Percentiles rank a stretch among this genome's conserved stretches.
Evolutionary conservation across 306 rosid species (phyloP).

Genomic region (Gynostemma pentaphyllum): DNA sequence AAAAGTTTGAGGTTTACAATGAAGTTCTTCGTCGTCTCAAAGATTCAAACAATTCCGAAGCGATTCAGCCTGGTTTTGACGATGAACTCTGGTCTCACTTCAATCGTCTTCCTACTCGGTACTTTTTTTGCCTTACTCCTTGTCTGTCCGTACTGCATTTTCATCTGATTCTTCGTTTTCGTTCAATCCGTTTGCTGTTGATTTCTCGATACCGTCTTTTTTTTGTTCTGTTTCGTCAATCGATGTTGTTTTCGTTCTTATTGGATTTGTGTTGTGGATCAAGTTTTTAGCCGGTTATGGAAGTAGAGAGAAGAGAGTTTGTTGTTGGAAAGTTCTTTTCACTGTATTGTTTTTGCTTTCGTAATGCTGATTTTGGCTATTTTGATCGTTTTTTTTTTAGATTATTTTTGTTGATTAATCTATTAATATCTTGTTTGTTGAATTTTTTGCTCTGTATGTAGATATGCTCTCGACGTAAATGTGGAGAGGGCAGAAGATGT

Average conservation of each 20-base stretch:
- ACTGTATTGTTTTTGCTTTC: background rate
- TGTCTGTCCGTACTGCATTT: background rate
- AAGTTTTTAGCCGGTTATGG: slow-evolving; percentile 1
- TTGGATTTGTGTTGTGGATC: slow-evolving; percentile 1
- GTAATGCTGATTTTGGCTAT: background rate
- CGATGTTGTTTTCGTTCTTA: background rate
- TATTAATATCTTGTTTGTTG: slow-evolving; percentile 7
- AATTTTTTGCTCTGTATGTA: slow-evolving; percentile 35
- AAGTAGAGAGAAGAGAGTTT: background rate
- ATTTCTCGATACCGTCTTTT: background rate
- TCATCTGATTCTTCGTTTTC: background rate
- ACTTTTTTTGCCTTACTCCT: slow-evolving; percentile 12
- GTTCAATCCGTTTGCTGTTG: background rate
- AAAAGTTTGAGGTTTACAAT: slow-evolving; percentile 66
- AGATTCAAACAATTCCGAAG: slow-evolving; percentile 50
- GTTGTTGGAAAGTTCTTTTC: background rate
- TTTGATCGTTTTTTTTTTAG: background rate
- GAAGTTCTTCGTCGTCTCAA: slow-evolving; percentile 88
- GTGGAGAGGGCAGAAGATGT: slow-evolving; percentile 96
- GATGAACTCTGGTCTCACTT: slow-evolving; percentile 91
- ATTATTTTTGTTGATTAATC: slow-evolving; percentile 1
- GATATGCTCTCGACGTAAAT: slow-evolving; percentile 93
- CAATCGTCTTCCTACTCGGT: slow-evolving; percentile 95
- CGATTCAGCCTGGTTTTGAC: slow-evolving; percentile 62
- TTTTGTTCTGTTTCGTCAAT: background rate